Conservation (phyloP, 208 protist genomes). For the Trypanosoma vivax region DNA sequence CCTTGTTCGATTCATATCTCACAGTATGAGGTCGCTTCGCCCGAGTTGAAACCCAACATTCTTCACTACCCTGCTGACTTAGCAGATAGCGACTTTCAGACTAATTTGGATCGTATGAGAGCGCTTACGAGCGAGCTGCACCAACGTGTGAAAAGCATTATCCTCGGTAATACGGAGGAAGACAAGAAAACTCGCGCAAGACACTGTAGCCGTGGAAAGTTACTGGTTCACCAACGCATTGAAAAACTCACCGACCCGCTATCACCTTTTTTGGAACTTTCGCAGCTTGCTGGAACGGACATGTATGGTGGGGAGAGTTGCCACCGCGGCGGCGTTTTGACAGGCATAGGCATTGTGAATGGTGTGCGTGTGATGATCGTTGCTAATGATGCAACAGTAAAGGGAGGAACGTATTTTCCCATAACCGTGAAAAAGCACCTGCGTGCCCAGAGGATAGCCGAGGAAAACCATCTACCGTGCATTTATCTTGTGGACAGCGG, state of each 20-base stretch:
- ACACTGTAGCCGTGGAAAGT: slow-evolving; percentile 70
- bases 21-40: slow-evolving; percentile 36
- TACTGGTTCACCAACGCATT: slow-evolving; percentile 90
- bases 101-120: slow-evolving; percentile 51
- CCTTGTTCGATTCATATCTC: slow-evolving; percentile 4
- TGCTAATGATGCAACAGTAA: slow-evolving; percentile 97
- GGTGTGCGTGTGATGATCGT: slow-evolving; percentile 92
- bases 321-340: slow-evolving; percentile 91
- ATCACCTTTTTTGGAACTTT: slow-evolving; percentile 94
- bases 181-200: slow-evolving; percentile 21
- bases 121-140: slow-evolving; percentile 31
- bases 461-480: slow-evolving; percentile 94
- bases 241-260: slow-evolving; percentile 84
- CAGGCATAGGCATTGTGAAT: slow-evolving; percentile 86
- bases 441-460: slow-evolving; percentile 93
- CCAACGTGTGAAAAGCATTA: slow-evolving; percentile 26
- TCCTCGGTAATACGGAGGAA: slow-evolving; percentile 18
- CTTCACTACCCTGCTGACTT: slow-evolving; percentile 41
- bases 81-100: slow-evolving; percentile 27
- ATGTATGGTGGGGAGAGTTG: slow-evolving; percentile 86
- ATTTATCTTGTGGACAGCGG: slow-evolving; percentile 96
- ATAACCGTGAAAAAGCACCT: slow-evolving; percentile 98
- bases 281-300: slow-evolving; percentile 90
- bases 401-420: slow-evolving; percentile 96
- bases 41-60: slow-evolving; percentile 20